A percentile compares a stretch with the other conserved stretches of the same genome.
These are phyloP conservation scores for Colletotrichum noveboracense DNA, from an alignment of 2,329 filamentous ascomycete species.

Conservation along the genomic window DNA sequence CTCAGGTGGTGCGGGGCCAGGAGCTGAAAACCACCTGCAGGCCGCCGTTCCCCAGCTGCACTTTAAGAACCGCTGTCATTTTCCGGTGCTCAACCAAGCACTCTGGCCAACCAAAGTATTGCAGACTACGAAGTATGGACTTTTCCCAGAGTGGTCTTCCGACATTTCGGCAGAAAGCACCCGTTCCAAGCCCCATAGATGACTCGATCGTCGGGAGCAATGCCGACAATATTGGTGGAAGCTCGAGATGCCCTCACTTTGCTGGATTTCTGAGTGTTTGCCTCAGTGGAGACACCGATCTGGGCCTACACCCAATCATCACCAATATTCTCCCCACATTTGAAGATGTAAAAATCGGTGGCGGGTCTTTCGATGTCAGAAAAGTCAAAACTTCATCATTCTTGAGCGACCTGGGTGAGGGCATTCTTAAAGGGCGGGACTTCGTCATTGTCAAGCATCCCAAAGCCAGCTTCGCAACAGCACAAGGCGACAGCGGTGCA, in stretches of 20 bases:
- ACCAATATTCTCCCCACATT: neutral
- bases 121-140: neutral
- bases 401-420: neutral
- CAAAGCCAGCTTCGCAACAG: neutral
- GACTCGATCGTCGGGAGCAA: neutral
- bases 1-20: neutral
- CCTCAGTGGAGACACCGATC: neutral
- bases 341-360: neutral
- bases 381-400: neutral
- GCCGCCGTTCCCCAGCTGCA: neutral
- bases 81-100: neutral
- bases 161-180: neutral
- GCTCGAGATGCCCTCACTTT: neutral
- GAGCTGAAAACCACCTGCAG: neutral
- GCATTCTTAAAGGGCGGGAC: neutral
- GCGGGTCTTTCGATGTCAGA: neutral
- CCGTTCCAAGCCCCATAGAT: neutral
- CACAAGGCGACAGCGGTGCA: neutral
- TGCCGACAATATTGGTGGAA: neutral
- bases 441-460: neutral
- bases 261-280: neutral
- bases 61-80: neutral
- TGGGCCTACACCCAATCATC: neutral
- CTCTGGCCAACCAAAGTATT: neutral
- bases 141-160: neutral